Conservation (phyloP, 345 rosid genomes). For the Punica granatum region DNA sequence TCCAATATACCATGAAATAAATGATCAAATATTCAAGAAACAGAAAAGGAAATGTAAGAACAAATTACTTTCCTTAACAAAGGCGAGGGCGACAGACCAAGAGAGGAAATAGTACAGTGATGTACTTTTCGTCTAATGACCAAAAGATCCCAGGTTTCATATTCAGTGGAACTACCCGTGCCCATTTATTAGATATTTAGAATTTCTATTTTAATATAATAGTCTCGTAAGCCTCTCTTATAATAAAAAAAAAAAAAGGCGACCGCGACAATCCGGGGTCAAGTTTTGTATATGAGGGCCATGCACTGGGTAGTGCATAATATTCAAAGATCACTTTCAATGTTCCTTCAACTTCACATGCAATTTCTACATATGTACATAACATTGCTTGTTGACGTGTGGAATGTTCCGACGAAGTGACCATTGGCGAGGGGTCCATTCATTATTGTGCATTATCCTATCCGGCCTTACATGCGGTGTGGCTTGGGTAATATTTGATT, state of each 20-base stretch:
- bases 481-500: neutral
- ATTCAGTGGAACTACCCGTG: too few species aligned
- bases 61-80: neutral
- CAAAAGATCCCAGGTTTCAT: too few species aligned
- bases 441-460: neutral
- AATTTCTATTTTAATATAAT: too few species aligned
- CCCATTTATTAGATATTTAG: too few species aligned
- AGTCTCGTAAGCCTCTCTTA: too few species aligned
- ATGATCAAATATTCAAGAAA: neutral
- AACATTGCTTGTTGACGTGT: neutral
- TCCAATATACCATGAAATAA: neutral
- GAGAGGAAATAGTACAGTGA: too few species aligned
- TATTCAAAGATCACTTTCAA: neutral
- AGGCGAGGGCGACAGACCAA: too few species aligned
- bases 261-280: too few species aligned
- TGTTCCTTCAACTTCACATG: conserved; percentile 1
- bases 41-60: neutral
- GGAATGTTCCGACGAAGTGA: neutral
- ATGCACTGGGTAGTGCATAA: neutral
- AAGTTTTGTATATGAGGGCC: neutral
- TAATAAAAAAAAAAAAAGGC: too few species aligned
- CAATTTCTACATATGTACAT: neutral
- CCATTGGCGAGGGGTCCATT: conserved; percentile 1
- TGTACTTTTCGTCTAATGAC: too few species aligned
- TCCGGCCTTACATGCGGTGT: neutral